Evolutionary conservation across 495 filamentous ascomycete species (phyloP).

Genomic region (Penicillium flavigenum): DNA sequence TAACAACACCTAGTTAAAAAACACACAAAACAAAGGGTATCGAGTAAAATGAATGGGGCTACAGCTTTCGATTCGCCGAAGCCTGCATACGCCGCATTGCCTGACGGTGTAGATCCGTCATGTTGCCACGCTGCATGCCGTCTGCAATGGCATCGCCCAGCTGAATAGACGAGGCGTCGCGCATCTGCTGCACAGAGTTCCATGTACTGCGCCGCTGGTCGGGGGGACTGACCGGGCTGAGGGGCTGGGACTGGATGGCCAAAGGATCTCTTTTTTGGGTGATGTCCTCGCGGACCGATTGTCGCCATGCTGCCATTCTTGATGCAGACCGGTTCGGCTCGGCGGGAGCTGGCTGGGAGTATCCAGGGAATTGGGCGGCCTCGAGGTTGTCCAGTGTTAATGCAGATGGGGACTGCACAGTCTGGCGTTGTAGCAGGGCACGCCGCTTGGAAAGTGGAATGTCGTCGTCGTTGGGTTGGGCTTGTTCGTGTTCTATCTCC

Average conservation of each 20-base stretch:
- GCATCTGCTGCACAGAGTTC: conserved; percentile 32
- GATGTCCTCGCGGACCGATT: conserved; percentile 65
- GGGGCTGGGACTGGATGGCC: conserved; percentile 15
- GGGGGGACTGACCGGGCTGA: conserved; percentile 10
- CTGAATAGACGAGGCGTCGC: conserved; percentile 35
- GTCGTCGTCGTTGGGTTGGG: conserved; percentile 52
- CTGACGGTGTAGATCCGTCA: conserved; percentile 76
- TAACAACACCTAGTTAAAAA: conserved; percentile 5
- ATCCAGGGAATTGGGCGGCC: conserved; percentile 17
- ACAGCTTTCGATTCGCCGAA: conserved; percentile 53
- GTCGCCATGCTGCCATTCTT: conserved; percentile 72
- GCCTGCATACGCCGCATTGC: conserved; percentile 83
- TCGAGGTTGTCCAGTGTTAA: conserved; percentile 20
- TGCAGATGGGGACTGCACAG: conserved; percentile 20
- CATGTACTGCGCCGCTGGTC: conserved; percentile 27
- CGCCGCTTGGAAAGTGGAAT: conserved; percentile 72
- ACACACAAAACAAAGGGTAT: conserved; percentile 20
- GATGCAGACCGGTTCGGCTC: conserved; percentile 53
- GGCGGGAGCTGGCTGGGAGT: neutral
- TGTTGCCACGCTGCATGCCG: conserved; percentile 71
- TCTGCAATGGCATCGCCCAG: conserved; percentile 60
- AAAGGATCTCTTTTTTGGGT: conserved; percentile 43
- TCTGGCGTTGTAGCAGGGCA: conserved; percentile 47
- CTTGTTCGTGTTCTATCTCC: conserved; percentile 7
- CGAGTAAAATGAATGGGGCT: conserved; percentile 16